Evolutionary conservation across 768 basidiomycete species (phyloP).

Genomic region (Phanerochaete sordida): DNA sequence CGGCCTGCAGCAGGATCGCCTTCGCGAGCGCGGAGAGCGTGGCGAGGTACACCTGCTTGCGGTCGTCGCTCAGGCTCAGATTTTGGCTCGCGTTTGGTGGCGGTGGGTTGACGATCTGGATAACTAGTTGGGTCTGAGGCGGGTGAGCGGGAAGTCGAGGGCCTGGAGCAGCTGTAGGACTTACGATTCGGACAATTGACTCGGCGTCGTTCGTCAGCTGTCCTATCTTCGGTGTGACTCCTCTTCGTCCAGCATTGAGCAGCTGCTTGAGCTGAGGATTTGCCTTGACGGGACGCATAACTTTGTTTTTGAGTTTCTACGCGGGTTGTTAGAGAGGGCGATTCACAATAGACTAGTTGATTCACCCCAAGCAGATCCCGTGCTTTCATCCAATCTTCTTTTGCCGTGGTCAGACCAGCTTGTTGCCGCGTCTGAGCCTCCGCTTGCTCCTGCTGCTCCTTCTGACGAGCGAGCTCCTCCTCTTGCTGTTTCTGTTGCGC

Average conservation of each 20-base stretch:
- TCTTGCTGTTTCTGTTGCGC: conserved; percentile 16
- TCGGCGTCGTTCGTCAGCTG: conserved; percentile 73
- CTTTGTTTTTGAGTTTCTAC: conserved; percentile 61
- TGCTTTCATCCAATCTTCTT: conserved; percentile 63
- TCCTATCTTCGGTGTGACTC: conserved; percentile 84
- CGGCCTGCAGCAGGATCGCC: conserved; percentile 84
- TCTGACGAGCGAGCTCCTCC: conserved; percentile 31
- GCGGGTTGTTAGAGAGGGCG: conserved; percentile 1
- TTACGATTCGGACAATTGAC: conserved; percentile 62
- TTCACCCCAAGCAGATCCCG: conserved; percentile 51
- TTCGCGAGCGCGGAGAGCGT: conserved; percentile 88
- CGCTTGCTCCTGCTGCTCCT: conserved; percentile 28
- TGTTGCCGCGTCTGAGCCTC: conserved; percentile 36
- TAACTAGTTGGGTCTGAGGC: conserved; percentile 37
- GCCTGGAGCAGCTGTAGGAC: conserved; percentile 24
- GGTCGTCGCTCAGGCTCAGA: conserved; percentile 8
- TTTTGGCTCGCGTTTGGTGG: conserved; percentile 20
- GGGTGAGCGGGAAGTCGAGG: conserved; percentile 14
- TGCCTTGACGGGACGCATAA: conserved; percentile 62
- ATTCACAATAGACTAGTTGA: background rate
- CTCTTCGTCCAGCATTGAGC: conserved; percentile 68
- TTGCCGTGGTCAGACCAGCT: conserved; percentile 50
- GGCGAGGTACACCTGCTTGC: conserved; percentile 57
- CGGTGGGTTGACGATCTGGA: conserved; percentile 36
- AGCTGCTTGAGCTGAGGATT: conserved; percentile 49